Conservation (phyloP, 2,329 filamentous ascomycete species). For the Nannizziopsis barbatae region DNA sequence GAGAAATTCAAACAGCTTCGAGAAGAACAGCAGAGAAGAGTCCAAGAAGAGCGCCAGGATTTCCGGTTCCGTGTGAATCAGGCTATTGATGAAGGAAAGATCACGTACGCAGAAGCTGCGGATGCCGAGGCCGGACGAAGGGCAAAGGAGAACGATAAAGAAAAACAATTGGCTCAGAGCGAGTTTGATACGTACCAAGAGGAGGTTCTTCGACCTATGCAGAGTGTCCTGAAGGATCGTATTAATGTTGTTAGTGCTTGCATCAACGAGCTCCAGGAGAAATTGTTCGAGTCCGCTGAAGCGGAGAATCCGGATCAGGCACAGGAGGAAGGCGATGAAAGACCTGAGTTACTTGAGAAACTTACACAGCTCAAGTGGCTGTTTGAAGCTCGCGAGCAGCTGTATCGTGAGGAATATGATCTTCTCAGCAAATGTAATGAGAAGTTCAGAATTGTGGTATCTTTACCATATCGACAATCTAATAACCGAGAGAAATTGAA, state of each 20-base stretch:
- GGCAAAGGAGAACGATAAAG: conserved; percentile 55
- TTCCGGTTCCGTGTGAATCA: conserved; percentile 65
- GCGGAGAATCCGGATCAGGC: conserved; percentile 64
- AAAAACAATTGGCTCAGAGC: conserved; percentile 62
- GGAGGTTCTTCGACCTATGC: conserved; percentile 70
- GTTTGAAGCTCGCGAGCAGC: conserved; percentile 80
- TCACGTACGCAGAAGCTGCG: conserved; percentile 73
- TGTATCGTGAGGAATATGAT: conserved; percentile 77
- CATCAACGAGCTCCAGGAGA: conserved; percentile 63
- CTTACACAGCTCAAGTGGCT: conserved; percentile 93
- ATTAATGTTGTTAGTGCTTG: conserved; percentile 62
- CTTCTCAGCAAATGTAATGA: conserved; percentile 75
- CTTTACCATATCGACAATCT: conserved; percentile 64
- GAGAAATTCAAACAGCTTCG: conserved; percentile 44
- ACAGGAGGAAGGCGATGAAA: conserved; percentile 89
- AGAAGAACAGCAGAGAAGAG: conserved; percentile 41
- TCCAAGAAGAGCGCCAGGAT: conserved; percentile 51
- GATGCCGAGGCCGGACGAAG: conserved; percentile 67
- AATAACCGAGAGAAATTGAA: conserved; percentile 68
- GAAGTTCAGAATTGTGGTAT: conserved; percentile 71
- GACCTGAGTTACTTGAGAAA: conserved; percentile 87
- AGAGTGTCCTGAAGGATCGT: conserved; percentile 64
- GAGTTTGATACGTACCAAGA: conserved; percentile 79
- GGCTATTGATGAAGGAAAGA: conserved; percentile 64
- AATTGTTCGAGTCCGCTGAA: conserved; percentile 61